Base-by-base conservation (phyloP, 192 early-diverging fungal genomes). In the Coemansia sp. region DNA sequence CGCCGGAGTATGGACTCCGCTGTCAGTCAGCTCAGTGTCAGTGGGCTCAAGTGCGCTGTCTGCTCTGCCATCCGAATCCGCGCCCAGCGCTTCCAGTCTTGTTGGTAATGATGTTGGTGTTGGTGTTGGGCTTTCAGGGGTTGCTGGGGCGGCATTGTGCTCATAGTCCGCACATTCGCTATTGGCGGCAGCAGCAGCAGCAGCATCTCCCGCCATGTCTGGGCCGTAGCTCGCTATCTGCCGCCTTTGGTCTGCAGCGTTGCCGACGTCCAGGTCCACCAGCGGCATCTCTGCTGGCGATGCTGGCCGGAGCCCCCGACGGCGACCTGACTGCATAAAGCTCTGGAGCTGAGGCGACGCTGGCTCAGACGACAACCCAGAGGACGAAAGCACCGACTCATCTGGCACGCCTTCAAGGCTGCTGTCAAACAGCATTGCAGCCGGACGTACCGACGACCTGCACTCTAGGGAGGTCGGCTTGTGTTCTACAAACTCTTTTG, bases 401-500 rank as follows among this genome's bases (percentile, higher is more conserved):
- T 13, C n/a, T 56, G 56, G 7, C 18, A 23, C 37, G 11, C 7
- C 6, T 56, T 11, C 56, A 21, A n/a, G 2, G 56, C 56, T 38
- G 23, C 56, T 16, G 26, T 56, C 56, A 23, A 59, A 59, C 15
- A 58, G 9, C 6, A 21, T 49, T 32, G 19, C 70, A 54, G 44
- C 53, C 43, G 71, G 67, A 50, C 71, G 71, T n/a, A 62, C 57
- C 4, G 64, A 67, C 11, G 47, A 41, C 23, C 63, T 71, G 41
- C 67, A 38, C 19, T 77, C 74, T 10, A 64, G 63, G 5, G 63
- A 41, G 37, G 42, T 59, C 38, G 59, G 40, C 26, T 68, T 70
- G 63, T 60, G 63, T 37, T 60, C 56, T 23, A 53, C 26, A 65
- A 53, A 70, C 60, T 71, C 75, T 61, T 76, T 76, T 59, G 62